Evolutionary conservation across 495 filamentous ascomycete genomes (phyloP).

Genomic region (Penicillium samsonianum): DNA sequence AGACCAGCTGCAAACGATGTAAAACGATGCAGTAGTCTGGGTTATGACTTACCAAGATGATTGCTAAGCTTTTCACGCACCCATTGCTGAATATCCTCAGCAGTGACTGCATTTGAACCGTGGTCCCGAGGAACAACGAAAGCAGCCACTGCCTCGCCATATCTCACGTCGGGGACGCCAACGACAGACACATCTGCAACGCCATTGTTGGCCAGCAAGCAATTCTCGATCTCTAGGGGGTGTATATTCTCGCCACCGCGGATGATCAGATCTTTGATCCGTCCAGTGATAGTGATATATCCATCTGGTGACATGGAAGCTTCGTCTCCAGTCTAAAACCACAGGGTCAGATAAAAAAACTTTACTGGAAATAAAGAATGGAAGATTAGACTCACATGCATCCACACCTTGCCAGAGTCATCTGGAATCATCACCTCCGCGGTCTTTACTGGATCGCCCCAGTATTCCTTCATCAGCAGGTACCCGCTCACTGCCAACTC

Average conservation of each 20-base stretch:
- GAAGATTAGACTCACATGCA: slow-evolving; percentile 54
- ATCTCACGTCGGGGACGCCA: slow-evolving; percentile 77
- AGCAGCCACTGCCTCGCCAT: slow-evolving; percentile 84
- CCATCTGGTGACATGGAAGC: slow-evolving; percentile 76
- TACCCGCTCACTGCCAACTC: slow-evolving; percentile 88
- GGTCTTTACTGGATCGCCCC: slow-evolving; percentile 68
- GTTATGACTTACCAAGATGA: slow-evolving; percentile 63
- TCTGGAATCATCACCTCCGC: slow-evolving; percentile 69
- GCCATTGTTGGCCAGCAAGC: slow-evolving; percentile 68
- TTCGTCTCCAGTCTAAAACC: slow-evolving; percentile 79
- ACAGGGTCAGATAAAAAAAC: slow-evolving; percentile 3
- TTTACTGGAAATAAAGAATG: slow-evolving; percentile 5
- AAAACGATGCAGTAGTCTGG: not conserved
- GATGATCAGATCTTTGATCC: slow-evolving; percentile 92
- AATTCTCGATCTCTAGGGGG: slow-evolving; percentile 91
- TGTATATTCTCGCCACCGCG: slow-evolving; percentile 95
- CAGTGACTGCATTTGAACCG: slow-evolving; percentile 16
- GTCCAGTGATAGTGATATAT: slow-evolving; percentile 69
- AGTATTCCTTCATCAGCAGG: slow-evolving; percentile 89
- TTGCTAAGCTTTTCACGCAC: slow-evolving; percentile 68
- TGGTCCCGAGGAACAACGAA: slow-evolving; percentile 63
- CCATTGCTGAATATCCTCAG: slow-evolving; percentile 66
- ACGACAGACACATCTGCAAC: slow-evolving; percentile 79
- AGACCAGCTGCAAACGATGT: not conserved
- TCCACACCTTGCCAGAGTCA: slow-evolving; percentile 62